phyloP scores from a whole-genome alignment of 2,329 filamentous ascomycete genomes.

The Aspergillus persii region DNA sequence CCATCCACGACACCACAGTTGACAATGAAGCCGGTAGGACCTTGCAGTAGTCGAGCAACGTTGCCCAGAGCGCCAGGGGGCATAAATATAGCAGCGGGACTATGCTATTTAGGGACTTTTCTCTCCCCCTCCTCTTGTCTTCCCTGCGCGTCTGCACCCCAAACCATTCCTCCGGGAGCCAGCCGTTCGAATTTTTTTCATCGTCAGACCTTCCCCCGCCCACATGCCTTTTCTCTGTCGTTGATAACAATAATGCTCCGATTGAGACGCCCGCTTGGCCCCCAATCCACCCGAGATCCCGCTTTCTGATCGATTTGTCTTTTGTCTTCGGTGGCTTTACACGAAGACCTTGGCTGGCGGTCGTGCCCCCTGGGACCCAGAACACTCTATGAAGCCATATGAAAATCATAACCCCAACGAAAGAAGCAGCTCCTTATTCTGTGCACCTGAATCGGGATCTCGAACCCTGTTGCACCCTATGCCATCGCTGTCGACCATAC shows the following conservation, averaged over 20 bases:
- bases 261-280: not conserved
- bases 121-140: slow-evolving; percentile 9
- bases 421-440: not conserved
- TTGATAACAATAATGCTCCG: slow-evolving; percentile 12
- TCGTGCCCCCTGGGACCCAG: not conserved
- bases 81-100: slow-evolving; percentile 30
- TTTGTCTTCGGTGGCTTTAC: not conserved
- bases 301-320: slow-evolving; percentile 6
- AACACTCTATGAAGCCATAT: not conserved
- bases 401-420: not conserved
- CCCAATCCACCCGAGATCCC: slow-evolving; percentile 4
- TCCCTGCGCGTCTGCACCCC: slow-evolving; percentile 28
- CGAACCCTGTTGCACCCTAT: not conserved
- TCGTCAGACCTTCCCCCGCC: not conserved
- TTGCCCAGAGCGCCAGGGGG: slow-evolving; percentile 10
- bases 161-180: slow-evolving; percentile 30
- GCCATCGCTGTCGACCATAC: not conserved
- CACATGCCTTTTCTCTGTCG: not conserved
- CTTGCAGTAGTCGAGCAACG: slow-evolving; percentile 8
- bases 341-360: not conserved
- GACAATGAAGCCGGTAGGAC: not conserved
- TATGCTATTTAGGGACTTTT: slow-evolving; percentile 7
- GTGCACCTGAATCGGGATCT: not conserved
- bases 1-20: not conserved
- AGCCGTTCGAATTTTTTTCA: slow-evolving; percentile 1